These are phyloP conservation scores for Triangularia setosa DNA, from an alignment of 2,329 filamentous ascomycete genomes.

Conservation along the genomic window DNA sequence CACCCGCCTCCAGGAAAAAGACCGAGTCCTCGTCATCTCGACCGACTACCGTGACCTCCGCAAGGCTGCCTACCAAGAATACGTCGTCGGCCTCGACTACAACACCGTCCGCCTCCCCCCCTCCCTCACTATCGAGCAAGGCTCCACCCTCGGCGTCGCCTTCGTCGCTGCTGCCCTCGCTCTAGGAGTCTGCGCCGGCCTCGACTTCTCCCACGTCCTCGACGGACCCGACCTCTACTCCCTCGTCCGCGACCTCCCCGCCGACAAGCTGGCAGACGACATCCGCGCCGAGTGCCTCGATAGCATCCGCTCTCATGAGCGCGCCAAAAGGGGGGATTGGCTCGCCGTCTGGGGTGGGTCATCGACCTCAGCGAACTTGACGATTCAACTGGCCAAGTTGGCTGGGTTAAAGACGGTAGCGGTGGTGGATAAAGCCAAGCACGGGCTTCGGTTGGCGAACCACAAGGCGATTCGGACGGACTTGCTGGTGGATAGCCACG, in stretches of 20 bases:
- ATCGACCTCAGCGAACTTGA: constrained; percentile 64
- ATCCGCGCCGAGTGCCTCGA: constrained; percentile 60
- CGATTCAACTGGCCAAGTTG: constrained; percentile 64
- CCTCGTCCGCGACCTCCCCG: constrained; percentile 45
- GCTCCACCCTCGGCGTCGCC: constrained; percentile 64
- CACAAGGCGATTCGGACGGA: constrained; percentile 48
- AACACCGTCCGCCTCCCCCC: constrained; percentile 61
- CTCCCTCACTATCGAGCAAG: constrained; percentile 48
- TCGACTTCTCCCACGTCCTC: constrained; percentile 54
- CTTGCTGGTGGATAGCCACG: constrained; percentile 64
- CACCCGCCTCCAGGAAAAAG: constrained; percentile 52
- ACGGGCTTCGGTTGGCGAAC: constrained; percentile 55
- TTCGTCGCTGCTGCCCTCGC: constrained; percentile 66
- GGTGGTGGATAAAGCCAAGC: constrained; percentile 63
- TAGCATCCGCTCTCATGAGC: constrained; percentile 48
- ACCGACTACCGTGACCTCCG: constrained; percentile 71
- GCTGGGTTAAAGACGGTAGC: constrained; percentile 62
- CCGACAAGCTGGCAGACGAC: constrained; percentile 53
- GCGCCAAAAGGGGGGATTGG: constrained; percentile 61
- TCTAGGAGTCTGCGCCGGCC: constrained; percentile 65
- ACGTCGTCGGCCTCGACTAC: constrained; percentile 60
- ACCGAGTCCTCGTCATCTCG: constrained; percentile 61
- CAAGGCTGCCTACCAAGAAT: constrained; percentile 70
- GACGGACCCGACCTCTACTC: constrained; percentile 57
- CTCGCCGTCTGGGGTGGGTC: constrained; percentile 74